Conservation (phyloP, 768 basidiomycete species). For the Podaxis rugospora region DNA sequence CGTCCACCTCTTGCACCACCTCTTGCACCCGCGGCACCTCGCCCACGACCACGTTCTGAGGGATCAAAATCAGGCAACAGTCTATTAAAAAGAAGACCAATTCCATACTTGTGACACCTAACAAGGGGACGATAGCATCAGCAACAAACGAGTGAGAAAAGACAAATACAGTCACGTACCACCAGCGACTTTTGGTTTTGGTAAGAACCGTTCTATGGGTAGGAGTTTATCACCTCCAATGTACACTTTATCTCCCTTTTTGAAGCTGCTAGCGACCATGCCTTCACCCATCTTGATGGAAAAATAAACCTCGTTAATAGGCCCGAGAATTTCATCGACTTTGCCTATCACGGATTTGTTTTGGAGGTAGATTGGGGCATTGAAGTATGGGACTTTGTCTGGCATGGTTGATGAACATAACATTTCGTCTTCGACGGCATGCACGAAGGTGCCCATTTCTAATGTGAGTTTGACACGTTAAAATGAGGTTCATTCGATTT, state of each 20-base stretch:
- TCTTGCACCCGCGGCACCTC: constrained; percentile 30
- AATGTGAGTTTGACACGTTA: constrained; percentile 3
- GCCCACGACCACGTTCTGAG: constrained; percentile 38
- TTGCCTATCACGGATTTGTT: constrained; percentile 96
- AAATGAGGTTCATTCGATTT: neutral
- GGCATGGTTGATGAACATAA: constrained; percentile 80
- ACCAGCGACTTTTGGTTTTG: constrained; percentile 86
- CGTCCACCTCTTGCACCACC: constrained; percentile 37
- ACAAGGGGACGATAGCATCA: neutral
- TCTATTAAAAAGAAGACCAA: constrained; percentile 1
- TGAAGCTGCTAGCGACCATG: constrained; percentile 93
- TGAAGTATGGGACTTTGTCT: constrained; percentile 97
- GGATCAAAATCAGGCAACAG: constrained; percentile 16
- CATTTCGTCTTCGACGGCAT: constrained; percentile 99
- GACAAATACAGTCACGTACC: constrained; percentile 32
- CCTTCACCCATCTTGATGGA: constrained; percentile 97
- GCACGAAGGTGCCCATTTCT: constrained; percentile 93
- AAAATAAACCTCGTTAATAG: constrained; percentile 98
- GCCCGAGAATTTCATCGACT: constrained; percentile 98
- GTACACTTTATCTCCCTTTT: constrained; percentile 97
- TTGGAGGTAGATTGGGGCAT: constrained; percentile 95
- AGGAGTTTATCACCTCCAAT: constrained; percentile 97
- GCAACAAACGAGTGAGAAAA: constrained; percentile 3
- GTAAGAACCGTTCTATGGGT: constrained; percentile 94
- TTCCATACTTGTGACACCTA: constrained; percentile 48